phyloP scores from a whole-genome alignment of 345 rosid genomes.

The Eucalyptus regnans region DNA sequence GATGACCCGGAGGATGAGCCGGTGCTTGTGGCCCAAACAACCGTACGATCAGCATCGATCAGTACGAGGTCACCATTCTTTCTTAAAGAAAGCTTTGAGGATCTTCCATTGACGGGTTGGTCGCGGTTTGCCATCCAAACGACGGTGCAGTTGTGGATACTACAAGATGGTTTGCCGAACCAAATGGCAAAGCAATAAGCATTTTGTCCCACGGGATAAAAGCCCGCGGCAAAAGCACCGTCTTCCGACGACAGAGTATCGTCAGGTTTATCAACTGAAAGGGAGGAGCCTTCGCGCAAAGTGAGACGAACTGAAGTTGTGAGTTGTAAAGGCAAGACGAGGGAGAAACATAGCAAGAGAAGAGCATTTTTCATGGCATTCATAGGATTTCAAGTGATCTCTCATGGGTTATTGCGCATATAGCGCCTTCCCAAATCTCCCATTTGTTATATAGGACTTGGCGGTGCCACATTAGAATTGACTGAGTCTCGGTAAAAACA shows the following conservation, averaged over 20 bases:
- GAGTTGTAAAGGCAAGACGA: not conserved
- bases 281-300: constrained; percentile 6
- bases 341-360: not conserved
- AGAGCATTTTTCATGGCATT: not conserved
- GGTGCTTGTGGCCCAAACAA: too few relatives aligned
- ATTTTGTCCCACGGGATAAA: too few relatives aligned
- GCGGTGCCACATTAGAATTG: not conserved
- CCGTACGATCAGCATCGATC: too few relatives aligned
- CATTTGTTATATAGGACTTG: not conserved
- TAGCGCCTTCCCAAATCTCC: not conserved
- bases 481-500: not conserved
- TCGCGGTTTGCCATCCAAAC: too few relatives aligned
- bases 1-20: too few relatives aligned
- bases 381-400: not conserved
- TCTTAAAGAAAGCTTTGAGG: too few relatives aligned
- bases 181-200: too few relatives aligned
- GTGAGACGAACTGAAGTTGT: not conserved
- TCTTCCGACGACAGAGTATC: not conserved
- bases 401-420: not conserved
- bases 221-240: too few relatives aligned
- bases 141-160: too few relatives aligned
- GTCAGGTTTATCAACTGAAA: constrained; percentile 5
- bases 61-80: too few relatives aligned
- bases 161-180: too few relatives aligned
- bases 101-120: too few relatives aligned